Evolutionary conservation across 495 filamentous ascomycete species (phyloP).

Genomic region (Aspergillus wentii): DNA sequence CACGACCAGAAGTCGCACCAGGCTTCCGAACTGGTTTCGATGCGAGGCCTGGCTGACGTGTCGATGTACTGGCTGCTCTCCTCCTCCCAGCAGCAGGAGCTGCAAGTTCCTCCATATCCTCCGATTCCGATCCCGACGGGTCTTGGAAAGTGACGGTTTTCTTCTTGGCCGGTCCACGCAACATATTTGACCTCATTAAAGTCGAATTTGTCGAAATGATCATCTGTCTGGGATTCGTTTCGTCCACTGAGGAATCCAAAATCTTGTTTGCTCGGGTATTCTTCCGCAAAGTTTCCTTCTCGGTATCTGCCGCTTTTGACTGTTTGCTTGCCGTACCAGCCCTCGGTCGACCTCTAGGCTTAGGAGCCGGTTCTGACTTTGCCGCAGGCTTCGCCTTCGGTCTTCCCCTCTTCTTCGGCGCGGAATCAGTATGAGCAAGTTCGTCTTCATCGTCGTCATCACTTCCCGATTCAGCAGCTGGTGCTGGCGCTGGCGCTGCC

Average conservation of each 20-base stretch:
- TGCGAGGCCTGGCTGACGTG: conserved; percentile 29
- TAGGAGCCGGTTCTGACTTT: conserved; percentile 17
- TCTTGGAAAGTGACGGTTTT: conserved; percentile 54
- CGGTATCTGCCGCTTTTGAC: too few relatives aligned
- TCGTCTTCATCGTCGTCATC: conserved; percentile 19
- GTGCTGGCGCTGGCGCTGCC: conserved; percentile 5
- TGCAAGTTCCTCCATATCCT: conserved; percentile 21
- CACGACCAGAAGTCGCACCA: conserved; percentile 21
- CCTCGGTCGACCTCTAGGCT: conserved; percentile 34
- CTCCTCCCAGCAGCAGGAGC: conserved; percentile 20
- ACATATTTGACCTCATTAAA: conserved; percentile 29
- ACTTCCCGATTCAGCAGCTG: conserved; percentile 5
- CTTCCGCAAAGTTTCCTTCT: conserved; percentile 18
- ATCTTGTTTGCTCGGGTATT: conserved; percentile 18
- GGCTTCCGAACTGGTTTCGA: conserved; percentile 47
- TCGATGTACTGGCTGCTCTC: conserved; percentile 9
- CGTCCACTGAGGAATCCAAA: conserved; percentile 10
- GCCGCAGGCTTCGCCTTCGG: conserved; percentile 22
- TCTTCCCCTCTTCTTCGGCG: conserved; percentile 32
- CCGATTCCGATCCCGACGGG: conserved; percentile 31
- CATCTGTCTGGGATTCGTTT: conserved; percentile 18
- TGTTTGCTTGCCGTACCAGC: too few relatives aligned
- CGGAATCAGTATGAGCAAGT: conserved; percentile 20
- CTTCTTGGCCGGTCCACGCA: conserved; percentile 39
- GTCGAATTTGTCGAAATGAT: conserved; percentile 28